Percentiles rank a stretch among this genome's conserved stretches.
Conservation (phyloP, 2,329 filamentous ascomycete genomes). For the Penicillium griseofulvum region DNA sequence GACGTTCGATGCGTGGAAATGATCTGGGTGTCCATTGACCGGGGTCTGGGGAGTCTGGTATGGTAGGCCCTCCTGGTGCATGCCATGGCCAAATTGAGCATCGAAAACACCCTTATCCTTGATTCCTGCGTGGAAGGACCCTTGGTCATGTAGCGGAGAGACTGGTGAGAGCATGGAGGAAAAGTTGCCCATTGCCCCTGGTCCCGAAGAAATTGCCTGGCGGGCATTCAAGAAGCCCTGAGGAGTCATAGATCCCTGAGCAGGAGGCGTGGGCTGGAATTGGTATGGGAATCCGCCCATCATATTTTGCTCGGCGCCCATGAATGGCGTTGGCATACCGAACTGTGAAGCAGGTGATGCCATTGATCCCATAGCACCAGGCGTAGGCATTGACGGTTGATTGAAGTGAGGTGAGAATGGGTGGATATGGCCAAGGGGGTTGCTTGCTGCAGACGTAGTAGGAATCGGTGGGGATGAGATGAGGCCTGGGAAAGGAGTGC, state of each 20-base stretch:
- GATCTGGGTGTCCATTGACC: slow-evolving; percentile 34
- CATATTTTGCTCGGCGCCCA: slow-evolving; percentile 57
- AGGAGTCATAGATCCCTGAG: slow-evolving; percentile 40
- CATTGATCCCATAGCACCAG: slow-evolving; percentile 62
- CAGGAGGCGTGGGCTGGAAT: slow-evolving; percentile 61
- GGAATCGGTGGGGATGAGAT: slow-evolving; percentile 82
- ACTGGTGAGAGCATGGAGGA: slow-evolving; percentile 59
- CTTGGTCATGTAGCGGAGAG: slow-evolving; percentile 60
- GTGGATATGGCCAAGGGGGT: slow-evolving; percentile 60
- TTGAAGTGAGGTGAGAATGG: slow-evolving; percentile 61
- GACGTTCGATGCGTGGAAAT: slow-evolving; percentile 43
- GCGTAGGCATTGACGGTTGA: slow-evolving; percentile 58
- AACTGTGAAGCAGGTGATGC: slow-evolving; percentile 70
- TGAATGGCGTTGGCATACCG: slow-evolving; percentile 57
- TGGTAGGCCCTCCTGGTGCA: slow-evolving; percentile 22
- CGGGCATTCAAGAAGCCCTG: slow-evolving; percentile 45
- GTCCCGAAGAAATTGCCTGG: slow-evolving; percentile 57
- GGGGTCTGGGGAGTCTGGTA: slow-evolving; percentile 32
- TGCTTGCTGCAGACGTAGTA: slow-evolving; percentile 73
- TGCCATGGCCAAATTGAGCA: slow-evolving; percentile 26
- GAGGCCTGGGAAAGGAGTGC: slow-evolving; percentile 69
- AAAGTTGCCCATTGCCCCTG: slow-evolving; percentile 43
- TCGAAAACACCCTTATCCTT: slow-evolving; percentile 30
- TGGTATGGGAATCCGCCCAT: slow-evolving; percentile 66
- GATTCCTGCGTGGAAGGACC: slow-evolving; percentile 36